Base-by-base conservation (phyloP, 345 rosid species). In the Cardamine chenopodiifolia region DNA sequence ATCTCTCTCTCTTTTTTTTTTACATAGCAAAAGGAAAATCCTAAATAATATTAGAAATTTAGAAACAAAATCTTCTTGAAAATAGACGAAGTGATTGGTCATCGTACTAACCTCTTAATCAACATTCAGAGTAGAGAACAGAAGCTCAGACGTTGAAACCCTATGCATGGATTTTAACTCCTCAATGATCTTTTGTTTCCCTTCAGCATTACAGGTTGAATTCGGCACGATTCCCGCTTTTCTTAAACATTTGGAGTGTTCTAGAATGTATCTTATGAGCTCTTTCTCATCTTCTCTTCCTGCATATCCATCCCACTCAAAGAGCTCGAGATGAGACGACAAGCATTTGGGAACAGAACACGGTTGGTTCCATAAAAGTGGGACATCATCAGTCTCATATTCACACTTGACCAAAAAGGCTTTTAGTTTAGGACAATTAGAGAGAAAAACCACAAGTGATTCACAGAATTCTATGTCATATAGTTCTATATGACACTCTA, bases 401-500 rank as follows among this genome's bases (percentile, higher is more conserved):
- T 1, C 1, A 31, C 8, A 11, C 2, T 19, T 7, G 15, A 66
- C 44, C 13, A 4, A 8, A 20, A 49, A 22, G 8, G 13, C 20
- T 20, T 32, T 34, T 13, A 66, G 58, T 20, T 49, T 49, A 19
- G 58, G 17, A 49, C 22, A 66, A 14, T 32, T 66, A 48, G 58
- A 48, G 57, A 66, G 58, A 1, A 66, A 32, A 66, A 31, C 42
- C 45, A 11, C 18, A 48, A 66, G 71, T 49, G 70, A 50, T 48
- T 28, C 31, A 49, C 29, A 32, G 19, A 15, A 48, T 9, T 8
- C 9, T 28, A 22, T 4, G n/a, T 2, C 3, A 25, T 4, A n/a
- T 62, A 3, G 10, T 15, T 0, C 0, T 26, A 62, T 10, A 3
- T 1, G 2, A 49, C 57, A 48, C 29, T 29, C 19, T 32, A 0